phyloP scores from a whole-genome alignment of 495 filamentous ascomycete genomes.

The Penicillium paradoxum region DNA sequence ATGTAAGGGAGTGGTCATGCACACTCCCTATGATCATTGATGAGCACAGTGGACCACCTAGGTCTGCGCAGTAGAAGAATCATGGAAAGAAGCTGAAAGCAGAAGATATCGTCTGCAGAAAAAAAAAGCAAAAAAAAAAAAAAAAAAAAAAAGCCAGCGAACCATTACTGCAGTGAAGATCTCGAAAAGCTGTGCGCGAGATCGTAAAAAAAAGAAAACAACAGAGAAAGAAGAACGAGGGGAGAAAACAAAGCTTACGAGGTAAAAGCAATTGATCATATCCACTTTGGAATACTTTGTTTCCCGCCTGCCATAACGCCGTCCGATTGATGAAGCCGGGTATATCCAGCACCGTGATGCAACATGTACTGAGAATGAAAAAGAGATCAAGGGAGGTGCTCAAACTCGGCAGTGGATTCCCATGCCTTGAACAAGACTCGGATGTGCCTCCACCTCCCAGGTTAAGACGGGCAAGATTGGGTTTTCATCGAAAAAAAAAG shows the following conservation, averaged over 20 bases:
- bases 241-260: slow-evolving; percentile 13
- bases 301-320: slow-evolving; percentile 38
- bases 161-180: slow-evolving; percentile 30
- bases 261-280: slow-evolving; percentile 23
- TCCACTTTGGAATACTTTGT: slow-evolving; percentile 26
- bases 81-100: background rate
- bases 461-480: slow-evolving; percentile 3
- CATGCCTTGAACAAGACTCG: background rate
- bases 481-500: slow-evolving; percentile 16
- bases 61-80: background rate
- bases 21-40: slow-evolving; percentile 5
- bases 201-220: slow-evolving; percentile 5
- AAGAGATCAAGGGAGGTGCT: slow-evolving; percentile 10
- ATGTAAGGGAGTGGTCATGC: slow-evolving; percentile 1
- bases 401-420: slow-evolving; percentile 9
- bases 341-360: slow-evolving; percentile 54
- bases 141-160: too few relatives aligned
- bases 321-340: slow-evolving; percentile 47
- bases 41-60: slow-evolving; percentile 2
- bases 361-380: slow-evolving; percentile 45
- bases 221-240: slow-evolving; percentile 9
- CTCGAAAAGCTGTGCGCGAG: slow-evolving; percentile 10
- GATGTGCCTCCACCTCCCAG: slow-evolving; percentile 5
- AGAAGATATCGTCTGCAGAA: slow-evolving; percentile 5
- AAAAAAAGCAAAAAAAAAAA: slow-evolving; percentile 11